Conservation (phyloP, 768 basidiomycete species). For the Lactarius evosmus region DNA sequence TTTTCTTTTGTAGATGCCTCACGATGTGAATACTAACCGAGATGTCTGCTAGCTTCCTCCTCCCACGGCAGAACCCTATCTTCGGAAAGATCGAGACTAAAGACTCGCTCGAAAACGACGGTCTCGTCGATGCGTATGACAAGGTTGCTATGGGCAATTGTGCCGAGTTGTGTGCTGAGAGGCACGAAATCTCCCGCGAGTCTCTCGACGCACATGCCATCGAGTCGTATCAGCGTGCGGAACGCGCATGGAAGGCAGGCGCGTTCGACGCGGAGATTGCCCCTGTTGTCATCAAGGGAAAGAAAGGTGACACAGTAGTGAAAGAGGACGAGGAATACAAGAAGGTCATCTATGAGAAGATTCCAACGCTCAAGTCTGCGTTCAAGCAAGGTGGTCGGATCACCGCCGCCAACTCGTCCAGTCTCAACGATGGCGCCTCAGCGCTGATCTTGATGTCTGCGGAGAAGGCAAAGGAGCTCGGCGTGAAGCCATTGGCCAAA, state of each 20-base stretch:
- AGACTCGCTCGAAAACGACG: slow-evolving; percentile 89
- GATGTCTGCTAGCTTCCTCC: slow-evolving; percentile 58
- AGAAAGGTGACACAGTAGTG: slow-evolving; percentile 88
- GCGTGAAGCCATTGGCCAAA: slow-evolving; percentile 90
- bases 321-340: slow-evolving; percentile 98
- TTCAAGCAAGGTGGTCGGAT: slow-evolving; percentile 89
- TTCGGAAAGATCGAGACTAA: slow-evolving; percentile 88
- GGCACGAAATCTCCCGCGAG: slow-evolving; percentile 80
- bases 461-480: slow-evolving; percentile 87
- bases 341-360: slow-evolving; percentile 91
- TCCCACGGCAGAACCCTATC: slow-evolving; percentile 73
- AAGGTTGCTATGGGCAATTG: slow-evolving; percentile 99
- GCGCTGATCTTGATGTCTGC: slow-evolving; percentile 94
- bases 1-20: slow-evolving; percentile 10
- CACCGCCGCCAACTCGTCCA: slow-evolving; percentile 96
- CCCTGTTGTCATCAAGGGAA: slow-evolving; percentile 86
- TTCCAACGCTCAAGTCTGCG: slow-evolving; percentile 81
- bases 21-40: slow-evolving; percentile 4
- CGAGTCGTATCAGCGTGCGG: slow-evolving; percentile 92
- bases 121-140: slow-evolving; percentile 97
- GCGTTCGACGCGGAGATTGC: slow-evolving; percentile 85
- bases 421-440: slow-evolving; percentile 93
- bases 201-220: slow-evolving; percentile 88
- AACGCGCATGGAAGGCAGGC: slow-evolving; percentile 84
- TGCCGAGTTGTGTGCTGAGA: slow-evolving; percentile 80